Evolutionary conservation across 805 yeast genomes (phyloP), one percentile per base, ranked within the genome.

Genomic region (Hanseniaspora jakobsenii): DNA sequence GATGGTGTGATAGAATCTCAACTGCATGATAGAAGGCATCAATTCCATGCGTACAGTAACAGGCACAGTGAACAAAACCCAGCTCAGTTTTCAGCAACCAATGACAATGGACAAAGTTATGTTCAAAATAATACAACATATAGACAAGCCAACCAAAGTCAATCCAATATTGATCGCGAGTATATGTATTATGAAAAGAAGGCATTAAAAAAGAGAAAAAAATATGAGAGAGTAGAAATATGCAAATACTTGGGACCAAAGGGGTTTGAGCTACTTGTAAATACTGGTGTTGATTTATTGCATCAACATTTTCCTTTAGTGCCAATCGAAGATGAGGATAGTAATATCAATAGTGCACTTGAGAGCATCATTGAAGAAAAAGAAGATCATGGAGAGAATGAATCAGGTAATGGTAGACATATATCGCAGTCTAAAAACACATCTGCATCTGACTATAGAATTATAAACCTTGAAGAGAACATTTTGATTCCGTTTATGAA

Each of bases 181-280:
- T 71, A 65, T 13, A 68, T 83, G 0, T 17, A 18, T 9, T 91
- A 97, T 63, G 75, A 74, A 30, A 96, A 91, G 63, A 95, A 95
- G 3, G n/a, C 26, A 29, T 91, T 91, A 2, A 66, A 97, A 37
- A 86, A 85, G 61, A 69, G 75, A 50, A 81, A 82, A 63, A 89
- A 89, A 59, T 87, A 87, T 51, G 60, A 37, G 16, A 31, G 47
- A 32, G 17, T 38, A 7, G 42, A 44, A 13, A 37, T 44, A 16
- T 44, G 47, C 13, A 45, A 38, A 10, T 46, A 39, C 24, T 22
- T 61, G 35, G 65, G 65, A 2, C 54, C 54, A 2, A 47, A 52
- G 4, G 53, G 60, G 5, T 32, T 48, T 10, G 57, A 55, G 18
- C 55, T 61, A 16, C 26, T 60, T 6, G 21, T 29, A 8, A 48